These are phyloP conservation scores for Chrysoporthe cubensis DNA, from an alignment of 2,329 filamentous ascomycete species.

Conservation along the genomic window DNA sequence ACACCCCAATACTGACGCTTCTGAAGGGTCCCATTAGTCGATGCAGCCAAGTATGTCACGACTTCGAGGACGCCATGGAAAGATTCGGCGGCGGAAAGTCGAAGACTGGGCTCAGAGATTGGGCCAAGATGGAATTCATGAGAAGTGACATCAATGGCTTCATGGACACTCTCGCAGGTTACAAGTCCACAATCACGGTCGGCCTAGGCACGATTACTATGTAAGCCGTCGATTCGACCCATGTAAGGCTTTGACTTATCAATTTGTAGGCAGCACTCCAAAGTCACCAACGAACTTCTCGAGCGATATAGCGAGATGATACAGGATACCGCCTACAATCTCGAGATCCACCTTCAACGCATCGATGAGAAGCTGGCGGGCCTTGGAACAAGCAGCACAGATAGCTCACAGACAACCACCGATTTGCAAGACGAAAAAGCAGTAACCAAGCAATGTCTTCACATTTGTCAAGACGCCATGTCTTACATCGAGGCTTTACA, in stretches of 20 bases:
- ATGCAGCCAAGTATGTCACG: neutral
- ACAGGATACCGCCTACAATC: neutral
- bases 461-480: neutral
- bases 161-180: neutral
- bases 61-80: slow-evolving; percentile 1
- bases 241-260: neutral
- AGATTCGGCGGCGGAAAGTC: neutral
- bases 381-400: neutral
- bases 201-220: neutral
- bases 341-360: neutral
- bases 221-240: neutral
- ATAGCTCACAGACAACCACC: neutral
- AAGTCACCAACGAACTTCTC: neutral
- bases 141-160: neutral
- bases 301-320: slow-evolving; percentile 1
- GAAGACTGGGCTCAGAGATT: neutral
- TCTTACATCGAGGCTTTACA: neutral
- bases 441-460: neutral
- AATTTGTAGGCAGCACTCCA: neutral
- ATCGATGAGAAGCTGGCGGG: neutral
- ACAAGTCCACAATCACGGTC: neutral
- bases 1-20: neutral
- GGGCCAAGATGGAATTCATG: slow-evolving; percentile 2
- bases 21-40: neutral
- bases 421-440: neutral